These are phyloP conservation scores for Daldinia childiae DNA, from an alignment of 495 filamentous ascomycete genomes.

Conservation along the genomic window DNA sequence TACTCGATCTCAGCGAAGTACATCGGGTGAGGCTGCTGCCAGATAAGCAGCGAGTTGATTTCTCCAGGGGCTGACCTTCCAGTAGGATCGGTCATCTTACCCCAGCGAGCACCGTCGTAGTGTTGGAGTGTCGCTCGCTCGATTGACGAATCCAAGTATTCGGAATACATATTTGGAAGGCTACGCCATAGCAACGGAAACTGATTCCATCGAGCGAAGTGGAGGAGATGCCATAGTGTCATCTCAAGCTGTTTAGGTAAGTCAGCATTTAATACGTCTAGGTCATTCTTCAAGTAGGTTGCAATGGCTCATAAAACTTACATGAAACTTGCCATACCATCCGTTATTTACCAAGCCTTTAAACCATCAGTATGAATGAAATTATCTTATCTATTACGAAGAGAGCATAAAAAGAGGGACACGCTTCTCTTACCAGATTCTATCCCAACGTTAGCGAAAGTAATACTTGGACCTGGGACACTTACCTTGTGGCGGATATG, in stretches of 20 bases:
- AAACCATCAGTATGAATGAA: constrained; percentile 4
- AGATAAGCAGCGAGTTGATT: constrained; percentile 64
- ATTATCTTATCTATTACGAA: neutral
- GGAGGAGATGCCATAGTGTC: constrained; percentile 63
- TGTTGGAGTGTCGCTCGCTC: constrained; percentile 59
- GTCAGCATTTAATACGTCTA: neutral
- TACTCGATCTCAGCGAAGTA: constrained; percentile 64
- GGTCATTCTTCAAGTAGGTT: neutral
- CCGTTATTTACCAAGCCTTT: constrained; percentile 65
- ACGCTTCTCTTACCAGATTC: constrained; percentile 43
- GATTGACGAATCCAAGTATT: constrained; percentile 57
- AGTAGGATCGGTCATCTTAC: constrained; percentile 68
- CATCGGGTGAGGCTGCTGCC: constrained; percentile 65
- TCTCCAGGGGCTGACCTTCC: constrained; percentile 65
- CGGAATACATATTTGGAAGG: constrained; percentile 57
- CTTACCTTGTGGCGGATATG: constrained; percentile 49
- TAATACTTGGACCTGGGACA: neutral
- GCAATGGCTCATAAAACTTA: constrained; percentile 14
- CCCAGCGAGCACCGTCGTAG: constrained; percentile 64
- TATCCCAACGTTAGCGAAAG: constrained; percentile 22
- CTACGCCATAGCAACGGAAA: constrained; percentile 56
- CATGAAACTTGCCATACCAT: constrained; percentile 64
- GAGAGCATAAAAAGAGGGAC: constrained; percentile 21
- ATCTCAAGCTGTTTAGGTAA: constrained; percentile 54
- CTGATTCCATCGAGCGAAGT: constrained; percentile 63